A percentile compares a stretch with the other conserved stretches of the same genome.
These are phyloP conservation scores for Trichoderma cornu-damae DNA, from an alignment of 2,329 filamentous ascomycete genomes.

Conservation along the genomic window DNA sequence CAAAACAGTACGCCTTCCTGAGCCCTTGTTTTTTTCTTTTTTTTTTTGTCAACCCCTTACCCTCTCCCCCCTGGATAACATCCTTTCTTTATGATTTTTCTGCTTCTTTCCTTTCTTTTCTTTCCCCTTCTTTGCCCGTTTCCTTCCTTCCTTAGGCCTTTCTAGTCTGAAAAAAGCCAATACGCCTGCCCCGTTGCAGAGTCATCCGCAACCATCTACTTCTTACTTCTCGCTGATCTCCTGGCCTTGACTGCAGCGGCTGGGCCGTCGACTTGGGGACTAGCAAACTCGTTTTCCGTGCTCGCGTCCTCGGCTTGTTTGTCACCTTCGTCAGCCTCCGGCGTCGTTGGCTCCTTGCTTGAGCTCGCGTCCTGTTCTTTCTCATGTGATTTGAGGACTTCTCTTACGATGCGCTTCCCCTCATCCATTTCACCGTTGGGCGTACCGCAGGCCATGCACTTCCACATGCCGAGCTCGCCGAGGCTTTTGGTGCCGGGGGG, in stretches of 20 bases:
- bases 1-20: slow-evolving; percentile 5
- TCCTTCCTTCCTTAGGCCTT: slow-evolving; percentile 14
- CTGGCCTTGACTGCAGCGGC: slow-evolving; percentile 11
- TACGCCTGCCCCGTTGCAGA: slow-evolving; percentile 12
- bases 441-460: slow-evolving; percentile 76
- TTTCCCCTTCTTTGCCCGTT: not conserved
- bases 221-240: slow-evolving; percentile 9
- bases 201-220: slow-evolving; percentile 4
- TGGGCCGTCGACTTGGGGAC: not conserved
- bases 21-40: not conserved
- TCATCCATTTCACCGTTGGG: slow-evolving; percentile 80
- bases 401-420: slow-evolving; percentile 64
- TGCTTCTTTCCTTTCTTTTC: not conserved
- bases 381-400: slow-evolving; percentile 43
- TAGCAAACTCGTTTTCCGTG: slow-evolving; percentile 14
- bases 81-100: not conserved
- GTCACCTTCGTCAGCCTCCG: slow-evolving; percentile 20
- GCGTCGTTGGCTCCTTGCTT: slow-evolving; percentile 22
- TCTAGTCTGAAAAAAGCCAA: slow-evolving; percentile 3
- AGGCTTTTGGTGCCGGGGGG: slow-evolving; percentile 75
- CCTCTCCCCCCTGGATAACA: not conserved
- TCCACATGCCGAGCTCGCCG: slow-evolving; percentile 80
- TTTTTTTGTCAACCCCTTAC: not conserved
- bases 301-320: slow-evolving; percentile 20
- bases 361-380: slow-evolving; percentile 13